Evolutionary conservation across 1,284 basidiomycete genomes (phyloP), one percentile per base, ranked within the genome.

Genomic region (Naganishia sp.): DNA sequence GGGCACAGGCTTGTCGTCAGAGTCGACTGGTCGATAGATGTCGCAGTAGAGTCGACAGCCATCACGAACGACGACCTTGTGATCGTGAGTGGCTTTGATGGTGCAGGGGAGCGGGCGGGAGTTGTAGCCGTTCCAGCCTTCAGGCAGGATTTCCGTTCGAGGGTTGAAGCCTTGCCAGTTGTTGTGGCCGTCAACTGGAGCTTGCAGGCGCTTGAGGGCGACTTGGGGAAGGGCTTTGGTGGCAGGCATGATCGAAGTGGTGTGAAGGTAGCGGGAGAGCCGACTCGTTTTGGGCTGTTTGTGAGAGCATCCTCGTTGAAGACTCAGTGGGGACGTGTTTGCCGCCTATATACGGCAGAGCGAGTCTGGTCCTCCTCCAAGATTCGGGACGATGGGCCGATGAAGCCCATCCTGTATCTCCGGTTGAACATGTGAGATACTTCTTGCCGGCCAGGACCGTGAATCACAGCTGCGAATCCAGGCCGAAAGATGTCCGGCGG

Each of bases 11-110:
- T 70, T 63, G 3, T 70, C 66, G 18, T 56, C 63, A 18, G 61
- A 69, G 25, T 59, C 44, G 23, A 59, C 25, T 4, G 73, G 73
- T 33, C 72, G 67, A 61, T 72, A 74, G 42, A 73, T 63, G 64
- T 75, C 74, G 56, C 66, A 68, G 63, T 71, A 72, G 2, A 75
- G 55, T 3, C 25, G 67, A 13, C 64, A 64, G 10, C 74, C 74
- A 56, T 75, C 74, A 23, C 74, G 68, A 43, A 75, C 65, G 1
- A 33, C 53, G 43, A 75, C 60, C 39, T 63, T 53, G 42, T 45
- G 53, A 11, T 63, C 61, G 50, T 63, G 61, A 5, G 61, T 54
- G 61, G 50, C 61, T 31, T 43, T 53, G 33, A 63, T 63, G 31
- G 39, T 42, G 36, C 61, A 44, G 21, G 49, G 52, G 4, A 63